A percentile compares a stretch with the other conserved stretches of the same genome.
Conservation (phyloP, 2,329 filamentous ascomycete species). For the Magnaporthiopsis rhizophila region DNA sequence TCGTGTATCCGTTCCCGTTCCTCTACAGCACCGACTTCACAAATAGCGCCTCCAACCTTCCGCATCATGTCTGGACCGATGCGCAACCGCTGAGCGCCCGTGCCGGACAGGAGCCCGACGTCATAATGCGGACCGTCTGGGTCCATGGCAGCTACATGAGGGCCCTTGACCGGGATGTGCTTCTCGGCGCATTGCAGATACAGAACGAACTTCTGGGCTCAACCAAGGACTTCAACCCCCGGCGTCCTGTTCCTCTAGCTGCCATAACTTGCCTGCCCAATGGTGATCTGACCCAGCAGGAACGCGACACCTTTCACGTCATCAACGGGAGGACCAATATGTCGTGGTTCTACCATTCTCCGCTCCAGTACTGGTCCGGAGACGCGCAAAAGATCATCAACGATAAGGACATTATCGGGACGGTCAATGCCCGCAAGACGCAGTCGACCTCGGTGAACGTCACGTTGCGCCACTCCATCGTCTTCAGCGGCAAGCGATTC, state of each 20-base stretch:
- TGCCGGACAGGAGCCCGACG: conserved; percentile 46
- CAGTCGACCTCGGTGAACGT: conserved; percentile 63
- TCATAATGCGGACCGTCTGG: conserved; percentile 79
- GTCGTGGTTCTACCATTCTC: conserved; percentile 76
- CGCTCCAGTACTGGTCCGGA: conserved; percentile 72
- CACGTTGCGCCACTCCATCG: conserved; percentile 67
- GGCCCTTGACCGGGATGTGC: conserved; percentile 57
- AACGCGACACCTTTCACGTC: conserved; percentile 50
- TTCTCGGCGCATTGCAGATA: conserved; percentile 59
- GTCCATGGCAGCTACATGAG: conserved; percentile 75
- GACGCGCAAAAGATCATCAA: conserved; percentile 47
- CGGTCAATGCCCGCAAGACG: conserved; percentile 58
- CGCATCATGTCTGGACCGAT: conserved; percentile 75
- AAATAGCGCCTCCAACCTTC: conserved; percentile 62
- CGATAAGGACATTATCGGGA: conserved; percentile 57
- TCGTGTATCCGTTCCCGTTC: conserved; percentile 69
- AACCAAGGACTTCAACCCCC: conserved; percentile 47
- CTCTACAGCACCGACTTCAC: conserved; percentile 65
- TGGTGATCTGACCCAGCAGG: conserved; percentile 30
- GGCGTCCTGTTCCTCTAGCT: conserved; percentile 21
- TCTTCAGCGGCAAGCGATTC: conserved; percentile 76
- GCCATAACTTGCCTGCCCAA: conserved; percentile 16
- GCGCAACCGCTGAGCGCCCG: conserved; percentile 49
- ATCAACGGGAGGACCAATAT: conserved; percentile 52
- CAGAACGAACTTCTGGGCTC: conserved; percentile 62